Base-by-base conservation (phyloP, 225 moss, liverwort and hornwort genomes). In the Pleurozium schreberi region DNA sequence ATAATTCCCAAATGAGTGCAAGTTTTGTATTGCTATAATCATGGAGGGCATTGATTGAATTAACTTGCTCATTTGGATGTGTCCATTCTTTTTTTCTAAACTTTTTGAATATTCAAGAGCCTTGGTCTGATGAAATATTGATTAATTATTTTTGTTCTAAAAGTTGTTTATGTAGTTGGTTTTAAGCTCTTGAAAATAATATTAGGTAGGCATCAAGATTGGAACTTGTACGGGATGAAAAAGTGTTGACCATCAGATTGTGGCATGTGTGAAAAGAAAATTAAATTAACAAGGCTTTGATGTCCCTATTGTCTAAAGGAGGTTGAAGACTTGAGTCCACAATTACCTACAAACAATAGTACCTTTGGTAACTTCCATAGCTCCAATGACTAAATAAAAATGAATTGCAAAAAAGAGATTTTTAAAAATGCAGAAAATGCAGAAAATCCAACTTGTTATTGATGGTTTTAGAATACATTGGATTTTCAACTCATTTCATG, bases 121-220 rank as follows among this genome's bases (percentile, higher is more conserved):
- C 30, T 0, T 18, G 0, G 0, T 18, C 0, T 1, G 10, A 17
- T 47, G 47, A 47, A 74, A 9, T 1, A 47, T 47, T 47, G 18
- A 74, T 74, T 74, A 17, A 18, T 11, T 47, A 18, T 30, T 31
- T 74, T 31, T 6, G 18, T 7, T 19, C 11, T 31, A 18, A 45
- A 74, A 74, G 8, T 40, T 2, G 11, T 7, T 74, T 18, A 11
- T 11, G 2, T 30, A 0, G 18, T 74, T 73, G 30, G 17, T 30
- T 73, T 28, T 18, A 28, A 74, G 31, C 7, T 17, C 45, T 73
- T 45, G 2, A 30, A 17, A 45, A 27, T 71, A 73, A 4, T 73
- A 28, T 2, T 28, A 73, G 10, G 4, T 18, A 6, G 0, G 3
- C 6, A 28, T 2, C 18, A 73, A 45, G 22, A 45, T 45, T 73